Conservation (phyloP, 2,329 filamentous ascomycete species). For the Alternaria infectoria region DNA sequence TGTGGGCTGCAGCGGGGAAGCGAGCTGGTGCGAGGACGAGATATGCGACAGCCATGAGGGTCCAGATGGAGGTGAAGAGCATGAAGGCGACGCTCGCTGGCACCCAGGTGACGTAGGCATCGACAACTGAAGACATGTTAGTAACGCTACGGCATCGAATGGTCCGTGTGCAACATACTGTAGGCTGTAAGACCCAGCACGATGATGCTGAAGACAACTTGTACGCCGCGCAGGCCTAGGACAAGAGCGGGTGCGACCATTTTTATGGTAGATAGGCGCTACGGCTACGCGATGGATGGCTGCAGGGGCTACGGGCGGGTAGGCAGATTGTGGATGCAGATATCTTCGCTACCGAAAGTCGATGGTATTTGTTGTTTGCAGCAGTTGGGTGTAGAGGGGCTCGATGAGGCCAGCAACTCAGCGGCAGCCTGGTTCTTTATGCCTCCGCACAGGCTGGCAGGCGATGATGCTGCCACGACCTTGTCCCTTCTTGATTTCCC, state of each 20-base stretch:
- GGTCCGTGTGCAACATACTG: constrained; percentile 57
- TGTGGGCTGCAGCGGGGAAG: constrained; percentile 66
- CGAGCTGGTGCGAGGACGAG: constrained; percentile 72
- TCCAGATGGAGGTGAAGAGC: constrained; percentile 81
- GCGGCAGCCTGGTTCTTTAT: constrained; percentile 25
- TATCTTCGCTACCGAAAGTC: background rate
- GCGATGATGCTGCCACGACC: constrained; percentile 29
- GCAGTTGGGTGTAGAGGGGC: background rate
- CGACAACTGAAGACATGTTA: constrained; percentile 51
- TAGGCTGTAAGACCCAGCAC: constrained; percentile 80
- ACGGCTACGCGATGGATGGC: constrained; percentile 1
- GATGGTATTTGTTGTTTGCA: background rate
- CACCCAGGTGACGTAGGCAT: constrained; percentile 53
- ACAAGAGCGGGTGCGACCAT: constrained; percentile 51
- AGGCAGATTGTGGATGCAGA: constrained; percentile 4
- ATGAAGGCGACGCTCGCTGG: constrained; percentile 74
- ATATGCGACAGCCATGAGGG: constrained; percentile 71
- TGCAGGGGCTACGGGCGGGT: constrained; percentile 2
- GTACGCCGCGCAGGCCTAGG: constrained; percentile 69
- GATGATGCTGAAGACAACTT: constrained; percentile 74
- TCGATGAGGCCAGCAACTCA: background rate
- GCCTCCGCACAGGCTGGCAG: constrained; percentile 3
- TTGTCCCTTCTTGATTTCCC: constrained; percentile 8
- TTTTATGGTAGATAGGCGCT: constrained; percentile 4
- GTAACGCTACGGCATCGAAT: background rate